Base-by-base conservation (phyloP, 371 early-diverging fungal species). In the Mortierella sp. region DNA sequence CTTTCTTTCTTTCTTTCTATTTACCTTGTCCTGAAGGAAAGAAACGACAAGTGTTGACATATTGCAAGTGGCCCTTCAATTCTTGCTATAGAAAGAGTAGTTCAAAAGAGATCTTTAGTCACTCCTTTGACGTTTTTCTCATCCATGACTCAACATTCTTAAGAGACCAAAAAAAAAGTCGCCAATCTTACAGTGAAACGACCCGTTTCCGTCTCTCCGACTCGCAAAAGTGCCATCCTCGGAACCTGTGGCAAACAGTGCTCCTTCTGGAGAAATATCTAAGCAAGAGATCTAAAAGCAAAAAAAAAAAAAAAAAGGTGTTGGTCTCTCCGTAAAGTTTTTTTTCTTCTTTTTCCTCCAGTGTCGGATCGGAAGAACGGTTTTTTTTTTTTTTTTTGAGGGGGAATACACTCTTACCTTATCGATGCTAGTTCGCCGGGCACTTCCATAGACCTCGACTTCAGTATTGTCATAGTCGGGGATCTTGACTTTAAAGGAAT, bases 21-120 rank as follows among this genome's bases (percentile, higher is more conserved):
- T 7, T 80, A 85, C 92, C 84, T 87, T 90, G 88, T n/a, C 91
- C 91, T 11, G 92, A 92, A 0, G 94, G 93, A 59, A 94, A 93
- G 74, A 93, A 91, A 56, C 81, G 84, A 65, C 90, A 86, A 19
- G 87, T 83, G 23, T 88, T 90, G 28, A 92, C 81, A 70, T 92
- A 92, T 29, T 85, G 87, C 29, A 90, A 23, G 60, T 94, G 94
- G 0, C 91, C 94, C 61, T 83, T 82, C 21, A 93, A 74, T 30
- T 81, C 79, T 68, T 75, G 74, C 90, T 89, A 62, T 16, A 21
- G 7, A 65, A 16, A 14, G 30, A 16, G 19, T 18, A 57, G 21
- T 26, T 12, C 14, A 5, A 60, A 23, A 55, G 43, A 48, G 14
- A 46, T 16, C 18, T 60, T 57, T n/a, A 60, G 30, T 12, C 2